phyloP scores from a whole-genome alignment of 2,329 filamentous ascomycete species.

The Aspergillus intermedius region DNA sequence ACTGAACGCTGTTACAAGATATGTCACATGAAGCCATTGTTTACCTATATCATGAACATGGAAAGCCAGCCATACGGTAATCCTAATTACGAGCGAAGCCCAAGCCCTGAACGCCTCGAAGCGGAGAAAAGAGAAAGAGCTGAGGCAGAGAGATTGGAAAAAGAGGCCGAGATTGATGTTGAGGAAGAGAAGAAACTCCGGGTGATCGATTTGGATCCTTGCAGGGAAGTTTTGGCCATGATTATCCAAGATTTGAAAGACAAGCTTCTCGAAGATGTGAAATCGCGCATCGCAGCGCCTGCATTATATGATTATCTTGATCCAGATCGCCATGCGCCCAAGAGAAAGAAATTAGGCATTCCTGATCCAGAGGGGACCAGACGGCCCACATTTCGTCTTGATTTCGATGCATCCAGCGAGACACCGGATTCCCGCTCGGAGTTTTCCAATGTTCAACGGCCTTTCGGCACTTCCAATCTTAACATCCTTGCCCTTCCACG shows the following conservation, averaged over 20 bases:
- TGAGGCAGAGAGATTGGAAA: constrained; percentile 59
- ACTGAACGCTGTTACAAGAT: constrained; percentile 71
- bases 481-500: constrained; percentile 64
- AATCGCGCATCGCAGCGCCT: constrained; percentile 76
- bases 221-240: constrained; percentile 70
- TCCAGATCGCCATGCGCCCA: constrained; percentile 71
- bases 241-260: constrained; percentile 75
- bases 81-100: constrained; percentile 52
- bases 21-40: constrained; percentile 75
- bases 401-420: constrained; percentile 54
- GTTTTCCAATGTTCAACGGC: constrained; percentile 35
- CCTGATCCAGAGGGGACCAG: constrained; percentile 59
- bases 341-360: constrained; percentile 72
- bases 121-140: constrained; percentile 53
- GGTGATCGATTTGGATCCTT: constrained; percentile 85
- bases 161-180: constrained; percentile 72
- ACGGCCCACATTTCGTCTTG: constrained; percentile 50
- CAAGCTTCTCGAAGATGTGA: constrained; percentile 82
- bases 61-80: constrained; percentile 67
- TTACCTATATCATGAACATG: constrained; percentile 92
- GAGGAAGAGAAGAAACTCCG: constrained; percentile 87
- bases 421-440: constrained; percentile 52
- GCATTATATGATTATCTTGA: constrained; percentile 75
- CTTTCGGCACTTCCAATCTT: constrained; percentile 32
- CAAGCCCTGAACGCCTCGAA: constrained; percentile 38